A percentile compares a stretch with the other conserved stretches of the same genome.
These are phyloP conservation scores for Rhodotorula paludigena DNA, from an alignment of 768 basidiomycete genomes.

Conservation along the genomic window DNA sequence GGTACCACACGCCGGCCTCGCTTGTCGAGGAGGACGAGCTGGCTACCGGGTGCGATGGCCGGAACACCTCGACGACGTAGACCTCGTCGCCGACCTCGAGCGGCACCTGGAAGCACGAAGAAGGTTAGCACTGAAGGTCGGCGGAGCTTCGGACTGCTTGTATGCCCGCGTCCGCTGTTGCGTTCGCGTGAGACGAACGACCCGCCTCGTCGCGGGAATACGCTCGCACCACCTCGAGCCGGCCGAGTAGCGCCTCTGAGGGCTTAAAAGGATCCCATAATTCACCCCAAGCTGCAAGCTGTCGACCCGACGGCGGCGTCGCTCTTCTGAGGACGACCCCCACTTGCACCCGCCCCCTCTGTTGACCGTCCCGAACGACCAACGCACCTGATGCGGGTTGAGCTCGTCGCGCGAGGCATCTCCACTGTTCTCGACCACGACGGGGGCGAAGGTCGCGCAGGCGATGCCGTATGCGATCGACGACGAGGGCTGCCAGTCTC, in stretches of 20 bases:
- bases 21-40: slow-evolving; percentile 1
- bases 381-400: slow-evolving; percentile 1
- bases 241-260: too few species aligned
- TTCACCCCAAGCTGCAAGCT: too few species aligned
- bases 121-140: too few species aligned
- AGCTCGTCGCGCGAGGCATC: background rate
- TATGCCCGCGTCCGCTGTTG: too few species aligned
- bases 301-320: too few species aligned
- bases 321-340: too few species aligned
- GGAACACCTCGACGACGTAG: slow-evolving; percentile 77
- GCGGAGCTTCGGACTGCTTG: too few species aligned
- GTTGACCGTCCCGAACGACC: background rate
- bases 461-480: background rate
- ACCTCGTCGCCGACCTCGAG: slow-evolving; percentile 95
- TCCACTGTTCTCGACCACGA: too few species aligned
- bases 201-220: too few species aligned
- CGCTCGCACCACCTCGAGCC: background rate
- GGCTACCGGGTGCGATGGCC: background rate
- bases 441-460: background rate
- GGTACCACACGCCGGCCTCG: slow-evolving; percentile 73
- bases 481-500: background rate
- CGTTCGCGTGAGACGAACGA: too few species aligned
- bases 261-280: too few species aligned
- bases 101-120: slow-evolving; percentile 45
- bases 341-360: background rate